A percentile compares a stretch with the other conserved stretches of the same genome.
Conservation (phyloP, 2,329 filamentous ascomycete genomes). For the Allantophomopsis lycopodina region DNA sequence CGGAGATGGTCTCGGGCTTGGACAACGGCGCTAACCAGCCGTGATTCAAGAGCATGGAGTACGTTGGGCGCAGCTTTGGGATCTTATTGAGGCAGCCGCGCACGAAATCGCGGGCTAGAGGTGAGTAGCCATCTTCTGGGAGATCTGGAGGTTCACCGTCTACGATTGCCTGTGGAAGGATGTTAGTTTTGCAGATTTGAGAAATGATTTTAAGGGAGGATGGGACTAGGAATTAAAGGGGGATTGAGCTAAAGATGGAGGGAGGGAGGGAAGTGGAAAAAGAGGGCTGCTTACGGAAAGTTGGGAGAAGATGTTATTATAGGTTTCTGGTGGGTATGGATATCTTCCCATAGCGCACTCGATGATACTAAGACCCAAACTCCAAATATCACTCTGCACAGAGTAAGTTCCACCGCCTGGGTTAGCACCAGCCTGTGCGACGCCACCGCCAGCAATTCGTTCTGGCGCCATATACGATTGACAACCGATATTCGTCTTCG, state of each 20-base stretch:
- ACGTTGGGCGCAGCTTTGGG: constrained; percentile 83
- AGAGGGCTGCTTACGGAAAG: constrained; percentile 59
- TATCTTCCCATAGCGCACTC: constrained; percentile 92
- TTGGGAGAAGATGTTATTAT: constrained; percentile 96
- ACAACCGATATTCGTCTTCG: constrained; percentile 96
- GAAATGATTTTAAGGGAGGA: not conserved
- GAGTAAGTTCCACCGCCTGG: constrained; percentile 77
- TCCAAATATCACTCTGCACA: constrained; percentile 98
- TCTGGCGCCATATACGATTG: constrained; percentile 99
- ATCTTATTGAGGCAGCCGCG: constrained; percentile 83
- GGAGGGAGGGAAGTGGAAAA: not conserved
- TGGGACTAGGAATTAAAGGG: not conserved
- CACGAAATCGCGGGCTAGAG: constrained; percentile 75
- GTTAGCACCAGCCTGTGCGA: constrained; percentile 55
- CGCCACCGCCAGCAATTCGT: constrained; percentile 76
- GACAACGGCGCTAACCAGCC: constrained; percentile 70
- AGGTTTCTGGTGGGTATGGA: constrained; percentile 93
- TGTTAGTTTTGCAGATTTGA: constrained; percentile 8
- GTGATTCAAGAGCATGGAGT: constrained; percentile 78
- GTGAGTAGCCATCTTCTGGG: constrained; percentile 65
- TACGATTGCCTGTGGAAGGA: constrained; percentile 66
- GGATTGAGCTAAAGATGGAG: not conserved
- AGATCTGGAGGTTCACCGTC: constrained; percentile 90
- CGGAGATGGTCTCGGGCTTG: constrained; percentile 61
- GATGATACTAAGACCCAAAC: constrained; percentile 83